A percentile compares a stretch with the other conserved stretches of the same genome.
These are phyloP conservation scores for Pleurotus tuoliensis DNA, from an alignment of 768 basidiomycete genomes.

Conservation along the genomic window DNA sequence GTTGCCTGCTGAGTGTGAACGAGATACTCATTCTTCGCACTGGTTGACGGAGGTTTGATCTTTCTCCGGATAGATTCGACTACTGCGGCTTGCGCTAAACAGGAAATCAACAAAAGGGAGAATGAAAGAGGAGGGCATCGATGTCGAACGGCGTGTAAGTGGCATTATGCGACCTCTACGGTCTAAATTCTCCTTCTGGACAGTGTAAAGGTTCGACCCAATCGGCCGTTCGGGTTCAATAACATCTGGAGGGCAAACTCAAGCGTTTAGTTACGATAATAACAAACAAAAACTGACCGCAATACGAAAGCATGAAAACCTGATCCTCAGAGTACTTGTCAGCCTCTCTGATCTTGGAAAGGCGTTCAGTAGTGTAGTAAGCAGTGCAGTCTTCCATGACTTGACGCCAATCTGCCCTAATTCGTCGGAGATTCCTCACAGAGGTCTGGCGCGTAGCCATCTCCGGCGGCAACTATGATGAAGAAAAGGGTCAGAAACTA, in stretches of 20 bases:
- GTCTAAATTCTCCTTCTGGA: not conserved
- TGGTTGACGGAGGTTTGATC: not conserved
- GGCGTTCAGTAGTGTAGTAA: not conserved
- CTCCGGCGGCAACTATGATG: not conserved
- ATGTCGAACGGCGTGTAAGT: not conserved
- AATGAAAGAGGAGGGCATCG: not conserved
- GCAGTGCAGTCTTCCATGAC: not conserved
- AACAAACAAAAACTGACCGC: not conserved
- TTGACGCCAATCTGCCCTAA: not conserved
- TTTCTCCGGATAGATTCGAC: not conserved
- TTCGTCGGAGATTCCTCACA: not conserved
- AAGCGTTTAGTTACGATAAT: not conserved
- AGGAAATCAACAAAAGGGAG: not conserved
- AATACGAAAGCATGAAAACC: not conserved
- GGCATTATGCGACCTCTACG: not conserved
- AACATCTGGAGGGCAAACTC: not conserved
- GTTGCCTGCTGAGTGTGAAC: not conserved
- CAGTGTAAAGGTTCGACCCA: not conserved
- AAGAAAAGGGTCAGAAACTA: not conserved
- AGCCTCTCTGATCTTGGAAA: not conserved
- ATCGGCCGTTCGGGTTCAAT: not conserved
- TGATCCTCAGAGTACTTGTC: not conserved
- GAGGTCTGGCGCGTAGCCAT: not conserved
- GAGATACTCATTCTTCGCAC: not conserved
- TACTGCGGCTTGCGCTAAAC: not conserved